Conservation (phyloP, 116 monocot species). For the Phalaenopsis hybrid region DNA sequence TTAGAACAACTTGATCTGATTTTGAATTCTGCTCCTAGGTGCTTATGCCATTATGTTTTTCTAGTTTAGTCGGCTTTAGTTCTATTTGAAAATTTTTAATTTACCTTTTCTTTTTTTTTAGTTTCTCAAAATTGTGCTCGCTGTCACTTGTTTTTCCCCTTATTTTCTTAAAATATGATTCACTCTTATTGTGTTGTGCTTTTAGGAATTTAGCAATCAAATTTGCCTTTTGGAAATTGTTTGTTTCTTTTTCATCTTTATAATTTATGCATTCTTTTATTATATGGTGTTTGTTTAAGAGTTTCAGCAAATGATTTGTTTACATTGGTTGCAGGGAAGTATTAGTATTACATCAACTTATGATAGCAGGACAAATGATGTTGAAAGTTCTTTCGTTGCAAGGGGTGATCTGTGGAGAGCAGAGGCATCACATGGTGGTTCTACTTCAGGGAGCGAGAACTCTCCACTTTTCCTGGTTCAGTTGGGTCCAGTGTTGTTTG, state of each 20-base stretch:
- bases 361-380: slow-evolving; percentile 56
- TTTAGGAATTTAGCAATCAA: not conserved
- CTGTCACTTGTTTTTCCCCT: not conserved
- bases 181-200: not conserved
- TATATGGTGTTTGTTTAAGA: not conserved
- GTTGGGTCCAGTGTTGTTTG: slow-evolving; percentile 86
- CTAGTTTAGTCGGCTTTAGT: not conserved
- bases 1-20: no score
- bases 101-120: not conserved
- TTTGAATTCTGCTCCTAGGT: no score
- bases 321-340: slow-evolving; percentile 48
- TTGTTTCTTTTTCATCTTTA: not conserved
- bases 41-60: no score
- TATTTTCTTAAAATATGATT: not conserved
- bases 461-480: slow-evolving; percentile 86
- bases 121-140: not conserved
- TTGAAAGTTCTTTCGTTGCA: slow-evolving; percentile 83
- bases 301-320: not conserved
- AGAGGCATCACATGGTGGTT: slow-evolving; percentile 82
- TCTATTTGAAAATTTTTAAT: not conserved
- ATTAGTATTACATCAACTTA: slow-evolving; percentile 73
- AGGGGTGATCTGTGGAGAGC: slow-evolving; percentile 91
- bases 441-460: slow-evolving; percentile 56
- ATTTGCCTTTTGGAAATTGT: not conserved
- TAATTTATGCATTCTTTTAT: not conserved